A percentile compares a stretch with the other conserved stretches of the same genome.
Conservation (phyloP, 768 basidiomycete genomes). For the Amanita thiersii region DNA sequence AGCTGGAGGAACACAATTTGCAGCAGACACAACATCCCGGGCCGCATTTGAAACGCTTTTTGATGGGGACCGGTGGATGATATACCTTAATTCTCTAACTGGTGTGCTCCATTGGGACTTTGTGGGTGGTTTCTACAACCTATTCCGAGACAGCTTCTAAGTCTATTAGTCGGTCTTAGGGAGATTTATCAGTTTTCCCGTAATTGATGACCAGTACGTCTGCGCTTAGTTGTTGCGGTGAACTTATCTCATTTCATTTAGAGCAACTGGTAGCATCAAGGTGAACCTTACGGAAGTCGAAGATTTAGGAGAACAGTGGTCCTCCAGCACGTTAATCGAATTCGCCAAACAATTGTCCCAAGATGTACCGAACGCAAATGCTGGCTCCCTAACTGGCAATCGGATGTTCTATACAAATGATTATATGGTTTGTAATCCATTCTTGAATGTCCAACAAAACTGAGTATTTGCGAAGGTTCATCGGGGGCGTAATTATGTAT, state of each 20-base stretch:
- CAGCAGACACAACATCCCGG: constrained; percentile 32
- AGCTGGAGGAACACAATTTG: constrained; percentile 51
- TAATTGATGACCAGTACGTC: constrained; percentile 34
- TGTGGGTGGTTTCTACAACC: constrained; percentile 28
- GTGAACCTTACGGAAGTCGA: constrained; percentile 47
- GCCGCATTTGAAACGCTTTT: constrained; percentile 48
- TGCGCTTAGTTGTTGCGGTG: neutral
- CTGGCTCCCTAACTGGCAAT: constrained; percentile 45
- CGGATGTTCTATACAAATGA: constrained; percentile 61
- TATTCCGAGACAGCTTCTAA: neutral
- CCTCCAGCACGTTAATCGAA: constrained; percentile 28
- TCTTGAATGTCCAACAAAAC: constrained; percentile 3
- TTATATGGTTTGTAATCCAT: constrained; percentile 44
- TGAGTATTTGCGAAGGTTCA: constrained; percentile 37
- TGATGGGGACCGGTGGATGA: constrained; percentile 63
- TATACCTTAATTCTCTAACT: constrained; percentile 49
- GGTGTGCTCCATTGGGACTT: constrained; percentile 64
- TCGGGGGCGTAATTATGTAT: constrained; percentile 49
- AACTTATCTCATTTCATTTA: constrained; percentile 14
- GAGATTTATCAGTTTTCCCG: constrained; percentile 62
- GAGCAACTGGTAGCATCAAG: constrained; percentile 49
- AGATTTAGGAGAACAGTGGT: constrained; percentile 45
- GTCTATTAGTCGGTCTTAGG: constrained; percentile 46
- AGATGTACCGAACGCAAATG: constrained; percentile 38
- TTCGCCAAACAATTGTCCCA: constrained; percentile 30